Evolutionary conservation across 164 flowering plant genomes (phyloP).

Genomic region (Magnolia kwangsiensis): DNA sequence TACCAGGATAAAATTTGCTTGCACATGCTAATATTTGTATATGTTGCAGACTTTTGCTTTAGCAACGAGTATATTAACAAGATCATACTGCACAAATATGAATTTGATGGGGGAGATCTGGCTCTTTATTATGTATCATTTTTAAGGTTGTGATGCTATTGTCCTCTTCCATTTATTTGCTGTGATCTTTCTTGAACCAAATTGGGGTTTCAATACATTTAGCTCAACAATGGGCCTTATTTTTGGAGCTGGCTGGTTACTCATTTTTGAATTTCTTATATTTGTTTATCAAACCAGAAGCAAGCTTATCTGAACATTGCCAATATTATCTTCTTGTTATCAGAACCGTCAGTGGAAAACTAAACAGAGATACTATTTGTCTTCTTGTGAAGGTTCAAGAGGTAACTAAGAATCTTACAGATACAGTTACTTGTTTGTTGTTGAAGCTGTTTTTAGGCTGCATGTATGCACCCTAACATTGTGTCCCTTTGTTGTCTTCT

Average conservation of each 20-base stretch:
- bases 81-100: slow-evolving; percentile 44
- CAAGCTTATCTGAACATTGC: slow-evolving; percentile 4
- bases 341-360: slow-evolving; percentile 63
- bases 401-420: slow-evolving; percentile 29
- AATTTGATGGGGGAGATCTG: slow-evolving; percentile 58
- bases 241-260: neutral
- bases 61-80: slow-evolving; percentile 62
- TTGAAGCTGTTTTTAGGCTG: neutral
- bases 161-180: slow-evolving; percentile 4
- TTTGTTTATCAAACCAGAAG: neutral
- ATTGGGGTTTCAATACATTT: neutral
- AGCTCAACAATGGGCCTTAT: slow-evolving; percentile 1
- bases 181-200: neutral
- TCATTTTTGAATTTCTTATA: neutral
- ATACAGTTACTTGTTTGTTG: neutral
- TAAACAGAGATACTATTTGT: slow-evolving; percentile 54
- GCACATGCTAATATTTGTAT: slow-evolving; percentile 8
- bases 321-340: slow-evolving; percentile 10
- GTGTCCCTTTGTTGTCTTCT: no score
- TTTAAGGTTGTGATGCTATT: slow-evolving; percentile 38
- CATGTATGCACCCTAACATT: no score
- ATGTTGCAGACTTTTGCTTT: slow-evolving; percentile 61
- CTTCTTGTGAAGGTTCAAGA: slow-evolving; percentile 60
- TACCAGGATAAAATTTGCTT: neutral
- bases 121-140: slow-evolving; percentile 56